phyloP scores from a whole-genome alignment of 192 early-diverging fungal genomes.

The Mortierella hygrophila region DNA sequence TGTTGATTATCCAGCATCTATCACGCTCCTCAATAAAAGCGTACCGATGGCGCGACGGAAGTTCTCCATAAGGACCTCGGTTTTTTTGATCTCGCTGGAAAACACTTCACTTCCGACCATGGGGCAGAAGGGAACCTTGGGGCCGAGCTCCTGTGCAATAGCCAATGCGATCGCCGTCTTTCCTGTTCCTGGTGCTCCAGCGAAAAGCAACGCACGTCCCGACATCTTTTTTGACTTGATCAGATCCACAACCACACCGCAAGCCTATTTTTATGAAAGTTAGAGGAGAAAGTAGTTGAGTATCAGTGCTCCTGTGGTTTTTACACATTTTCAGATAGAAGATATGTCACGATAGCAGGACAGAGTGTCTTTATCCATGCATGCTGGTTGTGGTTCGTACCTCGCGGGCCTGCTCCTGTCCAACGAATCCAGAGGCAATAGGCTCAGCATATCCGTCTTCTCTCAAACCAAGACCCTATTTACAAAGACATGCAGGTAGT shows the following conservation, averaged over 20 bases:
- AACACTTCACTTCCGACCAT: constrained; percentile 99
- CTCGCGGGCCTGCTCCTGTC: constrained; percentile 96
- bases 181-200: constrained; percentile 97
- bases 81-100: constrained; percentile 98
- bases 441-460: constrained; percentile 92
- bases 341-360: not conserved
- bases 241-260: constrained; percentile 94
- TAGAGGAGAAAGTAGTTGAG: not conserved
- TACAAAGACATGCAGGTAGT: not conserved
- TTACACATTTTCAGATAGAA: not conserved
- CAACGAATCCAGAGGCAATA: constrained; percentile 94
- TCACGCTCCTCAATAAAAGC: not conserved
- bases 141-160: constrained; percentile 95
- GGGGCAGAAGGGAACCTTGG: constrained; percentile 99
- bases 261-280: constrained; percentile 69
- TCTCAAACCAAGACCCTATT: constrained; percentile 80
- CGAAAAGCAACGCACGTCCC: constrained; percentile 92
- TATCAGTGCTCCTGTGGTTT: not conserved
- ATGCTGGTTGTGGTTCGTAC: constrained; percentile 51
- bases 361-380: not conserved
- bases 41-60: constrained; percentile 95
- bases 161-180: constrained; percentile 98
- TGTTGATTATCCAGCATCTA: no score
- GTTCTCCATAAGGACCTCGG: constrained; percentile 99
- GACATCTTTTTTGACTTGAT: constrained; percentile 98